Evolutionary conservation across 805 yeast species (phyloP), one percentile per base, ranked within the genome.

Genomic region (Clavispora asparagi): DNA sequence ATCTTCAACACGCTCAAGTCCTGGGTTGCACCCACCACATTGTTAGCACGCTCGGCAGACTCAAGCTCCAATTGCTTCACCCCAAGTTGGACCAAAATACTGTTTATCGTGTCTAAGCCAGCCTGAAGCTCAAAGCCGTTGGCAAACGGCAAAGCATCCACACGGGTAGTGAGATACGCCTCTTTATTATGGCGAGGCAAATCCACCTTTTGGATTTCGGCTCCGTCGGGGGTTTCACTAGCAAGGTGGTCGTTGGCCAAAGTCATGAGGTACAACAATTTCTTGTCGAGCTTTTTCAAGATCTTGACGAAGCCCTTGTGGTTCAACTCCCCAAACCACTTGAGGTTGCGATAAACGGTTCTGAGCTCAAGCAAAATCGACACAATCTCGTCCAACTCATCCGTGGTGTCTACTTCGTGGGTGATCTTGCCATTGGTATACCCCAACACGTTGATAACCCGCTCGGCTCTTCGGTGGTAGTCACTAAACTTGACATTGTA

Each of bases 241-340:
- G 46, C 45, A 39, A 59, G 45, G 38, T 55, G 56, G 39, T 53
- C 59, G 39, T 60, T 54, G 46, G 61, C 58, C 42, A 59, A 48
- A 12, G 51, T 51, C 16, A 57, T 51, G 41, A 67, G 54, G 39
- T 52, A 59, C 7, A 51, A 48, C 55, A 71, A 59, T 62, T 89
- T 89, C 70, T 92, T 92, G 64, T 92, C 97, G 56, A 91, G 73
- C 59, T 91, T 91, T 68, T 91, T 91, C 59, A 92, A 71, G 52
- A 92, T 92, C 68, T 91, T 91, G 44, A 82, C 78, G 56, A 90
- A 87, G 0, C 96, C 98, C 50, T 95, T 81, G 60, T 85, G 87
- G 70, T 91, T 91, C 57, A 91, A 78, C 60, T 92, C 97, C 23
- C 95, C 95, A 63, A 79, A 91, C 96, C 97, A 92, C 63, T 87